A percentile compares a stretch with the other conserved stretches of the same genome.
Evolutionary conservation across 371 early-diverging fungal species (phyloP).

Genomic region (Mucor indicus): DNA sequence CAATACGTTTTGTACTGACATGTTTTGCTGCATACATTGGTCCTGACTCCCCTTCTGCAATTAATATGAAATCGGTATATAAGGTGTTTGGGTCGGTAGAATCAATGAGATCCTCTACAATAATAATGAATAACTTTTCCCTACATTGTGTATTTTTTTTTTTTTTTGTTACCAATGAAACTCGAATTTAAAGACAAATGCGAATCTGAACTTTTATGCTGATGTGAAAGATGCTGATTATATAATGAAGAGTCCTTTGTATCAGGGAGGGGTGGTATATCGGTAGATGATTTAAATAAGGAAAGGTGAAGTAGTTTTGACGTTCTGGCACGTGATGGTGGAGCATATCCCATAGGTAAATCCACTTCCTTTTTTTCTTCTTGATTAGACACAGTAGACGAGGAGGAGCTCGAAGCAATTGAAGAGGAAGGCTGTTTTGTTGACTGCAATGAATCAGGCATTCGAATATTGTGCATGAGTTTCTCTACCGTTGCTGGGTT

Average conservation of each 20-base stretch:
- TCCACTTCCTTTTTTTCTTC: conserved; percentile 5
- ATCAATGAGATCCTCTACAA: conserved; percentile 42
- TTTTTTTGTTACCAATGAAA: conserved; percentile 23
- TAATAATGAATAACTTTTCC: not conserved
- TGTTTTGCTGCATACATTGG: conserved; percentile 66
- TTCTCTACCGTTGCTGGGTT: conserved; percentile 53
- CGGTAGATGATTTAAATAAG: conserved; percentile 20
- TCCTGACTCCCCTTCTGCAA: conserved; percentile 83
- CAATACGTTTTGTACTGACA: conserved; percentile 45
- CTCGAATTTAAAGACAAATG: conserved; percentile 29
- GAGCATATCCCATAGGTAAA: conserved; percentile 46
- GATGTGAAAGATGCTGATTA: not conserved
- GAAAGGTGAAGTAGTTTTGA: conserved; percentile 35
- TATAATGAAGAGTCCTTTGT: not conserved
- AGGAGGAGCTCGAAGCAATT: conserved; percentile 3
- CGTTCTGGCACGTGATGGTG: conserved; percentile 44
- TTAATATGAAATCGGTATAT: conserved; percentile 52
- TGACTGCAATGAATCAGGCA: conserved; percentile 45
- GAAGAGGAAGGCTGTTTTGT: conserved; percentile 1
- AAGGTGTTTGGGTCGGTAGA: conserved; percentile 43
- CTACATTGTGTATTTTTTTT: not conserved
- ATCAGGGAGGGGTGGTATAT: conserved; percentile 18
- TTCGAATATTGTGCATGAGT: conserved; percentile 55
- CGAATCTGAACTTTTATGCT: not conserved
- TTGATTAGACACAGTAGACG: not conserved